These are phyloP conservation scores for Aspergillus versicolor DNA, from an alignment of 2,329 filamentous ascomycete species.

Conservation along the genomic window DNA sequence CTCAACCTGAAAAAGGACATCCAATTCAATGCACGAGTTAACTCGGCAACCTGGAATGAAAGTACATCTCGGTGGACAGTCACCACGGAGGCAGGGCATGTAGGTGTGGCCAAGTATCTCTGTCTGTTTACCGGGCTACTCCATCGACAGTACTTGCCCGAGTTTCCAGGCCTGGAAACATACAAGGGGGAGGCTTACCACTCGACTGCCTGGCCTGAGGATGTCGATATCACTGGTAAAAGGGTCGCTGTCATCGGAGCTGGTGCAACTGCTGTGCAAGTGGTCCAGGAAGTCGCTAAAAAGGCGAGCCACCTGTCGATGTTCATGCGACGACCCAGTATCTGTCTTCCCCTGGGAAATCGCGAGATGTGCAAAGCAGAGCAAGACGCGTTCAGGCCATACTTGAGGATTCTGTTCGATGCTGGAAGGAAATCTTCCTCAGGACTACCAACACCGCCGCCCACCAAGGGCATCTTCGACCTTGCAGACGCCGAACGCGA, in stretches of 20 bases:
- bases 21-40: conserved; percentile 46
- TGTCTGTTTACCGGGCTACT: conserved; percentile 48
- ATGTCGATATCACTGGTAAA: conserved; percentile 49
- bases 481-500: conserved; percentile 48
- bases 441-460: conserved; percentile 53
- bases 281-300: conserved; percentile 58
- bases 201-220: conserved; percentile 54
- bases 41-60: conserved; percentile 40
- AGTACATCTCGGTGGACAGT: conserved; percentile 44
- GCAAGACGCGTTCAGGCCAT: conserved; percentile 31
- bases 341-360: conserved; percentile 49
- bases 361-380: background rate
- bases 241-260: conserved; percentile 56
- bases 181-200: conserved; percentile 57
- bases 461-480: conserved; percentile 54
- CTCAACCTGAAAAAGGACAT: conserved; percentile 46
- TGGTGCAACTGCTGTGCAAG: conserved; percentile 56
- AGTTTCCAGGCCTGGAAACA: conserved; percentile 33
- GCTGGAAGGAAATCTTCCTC: conserved; percentile 52
- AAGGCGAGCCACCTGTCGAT: conserved; percentile 50
- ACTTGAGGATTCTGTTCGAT: conserved; percentile 52
- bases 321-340: conserved; percentile 65
- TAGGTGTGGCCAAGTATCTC: conserved; percentile 42
- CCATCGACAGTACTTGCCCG: conserved; percentile 44
- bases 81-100: conserved; percentile 40